Evolutionary conservation across 495 filamentous ascomycete genomes (phyloP).

Genomic region (Trichoderma orchidacearum): DNA sequence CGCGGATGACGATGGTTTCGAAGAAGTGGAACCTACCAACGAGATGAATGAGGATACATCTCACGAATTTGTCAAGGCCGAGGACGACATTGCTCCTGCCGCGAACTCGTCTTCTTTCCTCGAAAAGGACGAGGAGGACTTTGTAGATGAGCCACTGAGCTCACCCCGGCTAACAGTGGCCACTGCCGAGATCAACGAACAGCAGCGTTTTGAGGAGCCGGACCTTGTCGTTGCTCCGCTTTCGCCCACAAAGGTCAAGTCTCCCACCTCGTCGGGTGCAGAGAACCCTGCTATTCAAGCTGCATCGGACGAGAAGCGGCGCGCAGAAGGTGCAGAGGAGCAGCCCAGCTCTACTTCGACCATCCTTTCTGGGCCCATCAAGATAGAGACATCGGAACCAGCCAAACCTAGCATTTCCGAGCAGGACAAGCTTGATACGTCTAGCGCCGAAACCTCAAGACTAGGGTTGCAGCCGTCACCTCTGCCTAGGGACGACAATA

Average conservation of each 20-base stretch:
- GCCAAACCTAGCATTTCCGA: neutral
- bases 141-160: slow-evolving; percentile 56
- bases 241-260: slow-evolving; percentile 29
- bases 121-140: slow-evolving; percentile 49
- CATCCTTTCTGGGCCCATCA: neutral
- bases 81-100: slow-evolving; percentile 24
- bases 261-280: neutral
- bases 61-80: slow-evolving; percentile 32
- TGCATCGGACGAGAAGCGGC: neutral
- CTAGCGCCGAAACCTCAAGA: neutral
- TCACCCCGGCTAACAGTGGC: slow-evolving; percentile 37
- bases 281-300: neutral
- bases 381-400: neutral
- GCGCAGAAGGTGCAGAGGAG: neutral
- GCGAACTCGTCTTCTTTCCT: slow-evolving; percentile 21
- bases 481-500: neutral
- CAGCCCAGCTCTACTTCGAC: neutral
- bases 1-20: slow-evolving; percentile 87
- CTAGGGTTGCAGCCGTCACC: neutral
- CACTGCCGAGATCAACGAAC: slow-evolving; percentile 19
- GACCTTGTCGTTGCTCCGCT: slow-evolving; percentile 34
- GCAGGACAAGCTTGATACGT: neutral
- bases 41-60: slow-evolving; percentile 50
- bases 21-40: slow-evolving; percentile 65
- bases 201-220: slow-evolving; percentile 24